Evolutionary conservation across 345 rosid species (phyloP).

Genomic region (Diplotaxis tenuifolia): DNA sequence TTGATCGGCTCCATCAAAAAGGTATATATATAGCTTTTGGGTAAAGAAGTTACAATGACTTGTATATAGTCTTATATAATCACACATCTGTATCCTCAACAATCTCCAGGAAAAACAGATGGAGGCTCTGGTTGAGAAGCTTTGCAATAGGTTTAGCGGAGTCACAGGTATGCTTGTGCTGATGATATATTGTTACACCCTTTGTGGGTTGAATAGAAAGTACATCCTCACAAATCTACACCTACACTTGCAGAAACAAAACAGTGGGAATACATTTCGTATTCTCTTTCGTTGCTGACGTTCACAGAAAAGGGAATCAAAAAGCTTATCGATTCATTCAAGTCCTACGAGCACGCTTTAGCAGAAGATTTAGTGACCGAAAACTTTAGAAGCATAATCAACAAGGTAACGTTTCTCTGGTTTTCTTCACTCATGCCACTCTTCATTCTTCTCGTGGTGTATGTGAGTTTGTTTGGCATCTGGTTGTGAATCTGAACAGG

Average conservation of each 20-base stretch:
- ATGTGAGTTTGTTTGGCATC: conserved; percentile 22
- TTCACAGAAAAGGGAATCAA: conserved; percentile 93
- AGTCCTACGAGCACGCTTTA: conserved; percentile 76
- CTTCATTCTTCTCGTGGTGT: conserved; percentile 7
- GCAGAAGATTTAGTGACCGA: conserved; percentile 81
- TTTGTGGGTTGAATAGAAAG: neutral
- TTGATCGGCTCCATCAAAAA: conserved; percentile 92
- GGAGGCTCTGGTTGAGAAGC: conserved; percentile 98
- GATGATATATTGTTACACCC: neutral
- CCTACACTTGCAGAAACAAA: conserved; percentile 60
- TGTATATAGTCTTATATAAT: conserved; percentile 14
- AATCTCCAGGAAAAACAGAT: conserved; percentile 83
- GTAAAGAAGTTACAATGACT: conserved; percentile 18
- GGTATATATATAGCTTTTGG: conserved; percentile 49
- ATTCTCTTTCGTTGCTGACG: conserved; percentile 85
- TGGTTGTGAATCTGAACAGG: conserved; percentile 47
- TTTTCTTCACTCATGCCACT: conserved; percentile 1
- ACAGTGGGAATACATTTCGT: conserved; percentile 90
- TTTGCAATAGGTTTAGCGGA: conserved; percentile 92
- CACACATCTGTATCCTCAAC: conserved; percentile 2
- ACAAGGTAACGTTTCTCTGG: conserved; percentile 59
- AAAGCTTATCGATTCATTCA: conserved; percentile 84
- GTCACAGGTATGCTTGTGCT: conserved; percentile 60
- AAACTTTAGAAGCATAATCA: conserved; percentile 76
- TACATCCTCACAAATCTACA: conserved; percentile 5